These are phyloP conservation scores for Mucor irregularis DNA, from an alignment of 371 early-diverging fungal species.

Conservation along the genomic window DNA sequence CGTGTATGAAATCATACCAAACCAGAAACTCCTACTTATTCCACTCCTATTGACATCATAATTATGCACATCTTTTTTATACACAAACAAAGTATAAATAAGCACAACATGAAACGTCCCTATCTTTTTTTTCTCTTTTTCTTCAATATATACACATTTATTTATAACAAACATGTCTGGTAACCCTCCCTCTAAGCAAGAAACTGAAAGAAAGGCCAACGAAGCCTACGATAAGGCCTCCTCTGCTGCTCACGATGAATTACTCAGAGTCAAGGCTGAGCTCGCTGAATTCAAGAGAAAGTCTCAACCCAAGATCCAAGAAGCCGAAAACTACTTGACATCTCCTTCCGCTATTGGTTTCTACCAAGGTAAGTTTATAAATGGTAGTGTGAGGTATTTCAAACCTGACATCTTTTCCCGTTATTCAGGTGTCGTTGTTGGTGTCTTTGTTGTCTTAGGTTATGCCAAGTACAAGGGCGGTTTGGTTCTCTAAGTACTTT, in stretches of 20 bases:
- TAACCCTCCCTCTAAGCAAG: background rate
- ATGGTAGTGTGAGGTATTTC: background rate
- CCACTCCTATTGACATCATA: background rate
- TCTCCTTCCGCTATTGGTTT: slow-evolving; percentile 44
- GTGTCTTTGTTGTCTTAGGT: slow-evolving; percentile 23
- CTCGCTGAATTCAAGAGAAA: slow-evolving; percentile 36
- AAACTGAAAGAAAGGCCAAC: background rate
- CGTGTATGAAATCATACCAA: background rate
- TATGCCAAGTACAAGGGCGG: slow-evolving; percentile 29
- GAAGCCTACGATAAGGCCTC: slow-evolving; percentile 30
- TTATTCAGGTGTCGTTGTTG: slow-evolving; percentile 24
- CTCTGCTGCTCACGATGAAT: slow-evolving; percentile 33
- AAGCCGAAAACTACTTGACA: slow-evolving; percentile 35
- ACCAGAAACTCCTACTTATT: background rate
- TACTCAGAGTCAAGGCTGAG: slow-evolving; percentile 35
- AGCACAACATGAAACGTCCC: background rate
- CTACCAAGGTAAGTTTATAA: slow-evolving; percentile 34
- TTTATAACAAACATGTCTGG: background rate
- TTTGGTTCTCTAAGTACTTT: slow-evolving; percentile 7
- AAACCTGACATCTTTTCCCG: background rate
- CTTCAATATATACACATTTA: background rate
- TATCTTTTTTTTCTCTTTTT: background rate
- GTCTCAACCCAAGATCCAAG: slow-evolving; percentile 38
- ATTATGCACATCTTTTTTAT: background rate
- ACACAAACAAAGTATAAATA: background rate